These are phyloP conservation scores for Cladosporium sp. DNA, from an alignment of 2,329 filamentous ascomycete species.

Conservation along the genomic window DNA sequence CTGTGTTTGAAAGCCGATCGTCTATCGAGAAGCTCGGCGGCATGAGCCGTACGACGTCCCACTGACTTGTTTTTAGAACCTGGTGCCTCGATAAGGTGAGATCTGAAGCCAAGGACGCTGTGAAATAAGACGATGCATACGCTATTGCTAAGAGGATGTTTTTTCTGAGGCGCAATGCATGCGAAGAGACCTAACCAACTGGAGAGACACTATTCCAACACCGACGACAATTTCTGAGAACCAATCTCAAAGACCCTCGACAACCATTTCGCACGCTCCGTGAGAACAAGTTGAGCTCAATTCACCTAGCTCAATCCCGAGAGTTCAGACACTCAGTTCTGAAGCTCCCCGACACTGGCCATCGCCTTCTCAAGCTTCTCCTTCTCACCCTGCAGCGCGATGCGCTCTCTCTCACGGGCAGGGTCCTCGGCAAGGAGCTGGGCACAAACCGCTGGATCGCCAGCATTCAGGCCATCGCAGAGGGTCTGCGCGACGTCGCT, in stretches of 20 bases:
- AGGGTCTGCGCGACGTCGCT: neutral
- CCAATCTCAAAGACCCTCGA: neutral
- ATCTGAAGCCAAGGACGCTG: neutral
- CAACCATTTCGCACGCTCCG: neutral
- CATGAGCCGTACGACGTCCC: no score
- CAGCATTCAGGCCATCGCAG: constrained; percentile 16
- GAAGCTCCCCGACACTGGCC: constrained; percentile 26
- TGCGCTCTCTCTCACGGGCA: constrained; percentile 33
- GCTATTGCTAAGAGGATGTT: neutral
- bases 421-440: constrained; percentile 41
- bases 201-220: neutral
- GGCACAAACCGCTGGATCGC: constrained; percentile 27
- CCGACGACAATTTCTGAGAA: neutral
- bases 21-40: neutral
- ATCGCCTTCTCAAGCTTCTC: constrained; percentile 36
- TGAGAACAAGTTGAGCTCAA: neutral
- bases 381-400: constrained; percentile 32
- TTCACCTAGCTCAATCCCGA: neutral
- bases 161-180: neutral
- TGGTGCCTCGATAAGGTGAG: neutral
- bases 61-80: neutral
- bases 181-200: neutral
- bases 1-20: neutral
- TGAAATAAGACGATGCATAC: neutral
- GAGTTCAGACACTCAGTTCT: neutral